Percentiles rank a stretch among this genome's conserved stretches.
phyloP scores from a whole-genome alignment of 108 stramenopile genomes.

The Nitzschia sp. region DNA sequence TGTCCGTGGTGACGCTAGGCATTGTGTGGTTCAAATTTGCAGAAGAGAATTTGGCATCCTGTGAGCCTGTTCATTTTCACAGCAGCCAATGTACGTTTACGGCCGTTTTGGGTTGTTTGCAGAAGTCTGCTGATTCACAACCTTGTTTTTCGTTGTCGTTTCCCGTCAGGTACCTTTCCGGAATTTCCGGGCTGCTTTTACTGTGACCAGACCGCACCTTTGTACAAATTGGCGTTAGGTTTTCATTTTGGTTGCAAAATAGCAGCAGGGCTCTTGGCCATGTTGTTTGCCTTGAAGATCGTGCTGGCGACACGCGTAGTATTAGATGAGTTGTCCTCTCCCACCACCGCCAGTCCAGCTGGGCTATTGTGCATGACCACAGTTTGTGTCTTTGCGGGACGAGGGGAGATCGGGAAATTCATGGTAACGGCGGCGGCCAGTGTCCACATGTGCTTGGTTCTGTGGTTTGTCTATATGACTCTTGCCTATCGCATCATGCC shows the following conservation, averaged over 20 bases:
- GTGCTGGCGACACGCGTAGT: slow-evolving; percentile 55
- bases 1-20: slow-evolving; percentile 67
- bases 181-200: slow-evolving; percentile 88
- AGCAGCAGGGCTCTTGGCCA: slow-evolving; percentile 49
- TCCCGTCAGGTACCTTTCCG: too few species aligned
- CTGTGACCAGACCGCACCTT: slow-evolving; percentile 55
- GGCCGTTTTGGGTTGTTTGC: slow-evolving; percentile 87
- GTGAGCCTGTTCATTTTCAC: slow-evolving; percentile 83
- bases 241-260: slow-evolving; percentile 66
- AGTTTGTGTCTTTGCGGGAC: slow-evolving; percentile 69
- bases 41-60: slow-evolving; percentile 66
- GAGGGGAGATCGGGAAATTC: slow-evolving; percentile 59
- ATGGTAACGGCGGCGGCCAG: slow-evolving; percentile 61
- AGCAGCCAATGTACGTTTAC: slow-evolving; percentile 64
- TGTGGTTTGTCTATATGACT: slow-evolving; percentile 85
- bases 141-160: too few species aligned
- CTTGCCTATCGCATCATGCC: slow-evolving; percentile 79
- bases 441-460: slow-evolving; percentile 59
- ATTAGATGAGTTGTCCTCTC: slow-evolving; percentile 76
- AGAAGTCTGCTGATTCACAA: too few species aligned
- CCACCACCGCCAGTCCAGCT: slow-evolving; percentile 76
- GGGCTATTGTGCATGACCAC: slow-evolving; percentile 79
- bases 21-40: slow-evolving; percentile 87
- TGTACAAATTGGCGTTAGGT: slow-evolving; percentile 48
- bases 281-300: slow-evolving; percentile 58